These are phyloP conservation scores for Elsinoe fawcettii DNA, from an alignment of 2,329 filamentous ascomycete species.

Conservation along the genomic window DNA sequence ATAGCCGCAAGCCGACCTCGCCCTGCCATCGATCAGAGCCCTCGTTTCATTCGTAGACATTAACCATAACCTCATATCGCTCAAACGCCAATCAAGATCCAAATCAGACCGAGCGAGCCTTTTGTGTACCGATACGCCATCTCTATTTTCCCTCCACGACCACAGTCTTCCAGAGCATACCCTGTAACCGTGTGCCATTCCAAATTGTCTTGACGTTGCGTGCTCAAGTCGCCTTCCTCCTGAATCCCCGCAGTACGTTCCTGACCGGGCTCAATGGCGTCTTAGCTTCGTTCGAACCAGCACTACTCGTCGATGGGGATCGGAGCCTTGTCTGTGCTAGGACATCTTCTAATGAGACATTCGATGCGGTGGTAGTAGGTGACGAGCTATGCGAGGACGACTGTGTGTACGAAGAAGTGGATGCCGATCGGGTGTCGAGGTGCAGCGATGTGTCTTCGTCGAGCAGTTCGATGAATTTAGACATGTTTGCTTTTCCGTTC, in stretches of 20 bases:
- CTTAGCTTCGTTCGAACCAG: neutral
- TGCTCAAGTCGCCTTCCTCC: neutral
- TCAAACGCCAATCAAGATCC: neutral
- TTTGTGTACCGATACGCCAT: neutral
- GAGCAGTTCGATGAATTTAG: constrained; percentile 18
- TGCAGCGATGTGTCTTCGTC: constrained; percentile 5
- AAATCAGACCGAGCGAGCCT: neutral
- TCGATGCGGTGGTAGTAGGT: constrained; percentile 6
- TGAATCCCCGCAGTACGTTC: neutral
- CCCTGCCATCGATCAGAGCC: neutral
- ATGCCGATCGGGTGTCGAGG: neutral
- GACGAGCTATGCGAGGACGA: neutral
- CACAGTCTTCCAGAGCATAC: too few relatives aligned
- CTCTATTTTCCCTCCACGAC: too few relatives aligned
- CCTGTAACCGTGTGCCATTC: too few relatives aligned
- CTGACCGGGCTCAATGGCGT: neutral
- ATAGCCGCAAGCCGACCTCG: neutral
- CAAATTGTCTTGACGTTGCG: too few relatives aligned
- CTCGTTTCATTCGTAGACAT: neutral
- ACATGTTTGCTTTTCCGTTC: constrained; percentile 9
- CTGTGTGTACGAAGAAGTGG: neutral
- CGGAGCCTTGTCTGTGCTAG: constrained; percentile 17
- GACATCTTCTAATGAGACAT: constrained; percentile 18
- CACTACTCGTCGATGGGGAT: constrained; percentile 12
- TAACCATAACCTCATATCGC: neutral